phyloP scores from a whole-genome alignment of 2,329 filamentous ascomycete species.

The Trichoderma polysporum region DNA sequence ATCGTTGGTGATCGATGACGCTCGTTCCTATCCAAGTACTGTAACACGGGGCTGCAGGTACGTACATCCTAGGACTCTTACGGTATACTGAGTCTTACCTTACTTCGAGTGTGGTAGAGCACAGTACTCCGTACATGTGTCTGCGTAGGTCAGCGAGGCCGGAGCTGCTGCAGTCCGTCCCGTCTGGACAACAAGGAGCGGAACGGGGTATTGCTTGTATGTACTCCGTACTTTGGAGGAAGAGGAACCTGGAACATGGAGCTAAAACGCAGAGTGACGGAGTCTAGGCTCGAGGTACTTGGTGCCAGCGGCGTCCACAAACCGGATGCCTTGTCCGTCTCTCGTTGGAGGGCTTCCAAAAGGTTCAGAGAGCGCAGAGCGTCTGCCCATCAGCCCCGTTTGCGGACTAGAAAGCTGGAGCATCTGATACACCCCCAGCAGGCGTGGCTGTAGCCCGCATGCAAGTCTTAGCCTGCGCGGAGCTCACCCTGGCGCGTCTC shows the following conservation, averaged over 20 bases:
- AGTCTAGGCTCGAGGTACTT: neutral
- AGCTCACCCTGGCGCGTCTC: neutral
- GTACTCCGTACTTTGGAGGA: neutral
- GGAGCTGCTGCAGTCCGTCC: neutral
- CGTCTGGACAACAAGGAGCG: too few relatives aligned
- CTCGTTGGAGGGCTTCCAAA: neutral
- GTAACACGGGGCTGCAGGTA: neutral
- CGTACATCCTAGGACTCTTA: neutral
- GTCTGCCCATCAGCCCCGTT: neutral
- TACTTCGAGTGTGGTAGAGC: neutral
- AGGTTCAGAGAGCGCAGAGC: neutral
- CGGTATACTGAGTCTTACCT: neutral
- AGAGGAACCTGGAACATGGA: neutral
- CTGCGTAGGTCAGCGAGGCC: neutral
- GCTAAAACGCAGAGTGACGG: neutral
- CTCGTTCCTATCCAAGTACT: neutral
- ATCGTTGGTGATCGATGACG: conserved; percentile 10
- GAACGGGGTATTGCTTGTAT: neutral
- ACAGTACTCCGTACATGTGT: neutral
- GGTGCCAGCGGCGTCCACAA: neutral
- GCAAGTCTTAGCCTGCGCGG: conserved; percentile 1
- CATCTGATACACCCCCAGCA: neutral
- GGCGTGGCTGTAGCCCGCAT: neutral
- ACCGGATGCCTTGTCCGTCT: neutral
- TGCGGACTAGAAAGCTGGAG: conserved; percentile 6